These are phyloP conservation scores for Gossypium gossypioides DNA, from an alignment of 441 rosid species.

Conservation along the genomic window DNA sequence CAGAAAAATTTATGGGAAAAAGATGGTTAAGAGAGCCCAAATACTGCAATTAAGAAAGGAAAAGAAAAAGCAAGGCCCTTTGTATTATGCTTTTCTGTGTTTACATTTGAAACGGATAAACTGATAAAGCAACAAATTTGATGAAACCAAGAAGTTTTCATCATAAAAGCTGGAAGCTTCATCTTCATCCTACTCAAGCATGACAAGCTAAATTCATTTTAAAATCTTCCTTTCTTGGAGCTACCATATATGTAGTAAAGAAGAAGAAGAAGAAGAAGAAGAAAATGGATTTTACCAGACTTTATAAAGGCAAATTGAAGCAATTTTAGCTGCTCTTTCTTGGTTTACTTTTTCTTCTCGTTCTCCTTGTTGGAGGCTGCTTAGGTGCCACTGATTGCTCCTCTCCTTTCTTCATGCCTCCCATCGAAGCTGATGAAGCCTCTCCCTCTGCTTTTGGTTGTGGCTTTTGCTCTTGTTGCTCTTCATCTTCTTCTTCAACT, in stretches of 20 bases:
- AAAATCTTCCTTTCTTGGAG: background rate
- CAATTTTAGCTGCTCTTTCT: slow-evolving; percentile 56
- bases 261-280: background rate
- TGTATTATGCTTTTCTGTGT: slow-evolving; percentile 5
- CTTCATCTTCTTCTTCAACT: slow-evolving; percentile 19
- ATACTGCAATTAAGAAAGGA: background rate
- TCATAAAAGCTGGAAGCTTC: background rate
- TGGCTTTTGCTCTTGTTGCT: slow-evolving; percentile 12
- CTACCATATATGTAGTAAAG: background rate
- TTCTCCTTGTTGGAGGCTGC: slow-evolving; percentile 43
- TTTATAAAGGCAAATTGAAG: background rate
- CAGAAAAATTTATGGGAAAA: background rate
- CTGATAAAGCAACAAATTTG: slow-evolving; percentile 6
- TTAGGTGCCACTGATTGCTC: slow-evolving; percentile 12
- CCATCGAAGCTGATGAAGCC: slow-evolving; percentile 13
- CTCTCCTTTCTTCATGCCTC: slow-evolving; percentile 14
- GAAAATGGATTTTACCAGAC: background rate
- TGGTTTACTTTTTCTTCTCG: slow-evolving; percentile 59
- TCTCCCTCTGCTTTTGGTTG: slow-evolving; percentile 5
- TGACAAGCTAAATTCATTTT: slow-evolving; percentile 2
- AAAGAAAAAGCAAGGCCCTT: slow-evolving; percentile 3
- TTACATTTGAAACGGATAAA: slow-evolving; percentile 7
- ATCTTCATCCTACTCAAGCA: background rate
- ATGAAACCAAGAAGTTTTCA: background rate
- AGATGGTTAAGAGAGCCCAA: background rate